Base-by-base conservation (phyloP, 768 basidiomycete genomes). In the Brasilioporus rufonigricans region DNA sequence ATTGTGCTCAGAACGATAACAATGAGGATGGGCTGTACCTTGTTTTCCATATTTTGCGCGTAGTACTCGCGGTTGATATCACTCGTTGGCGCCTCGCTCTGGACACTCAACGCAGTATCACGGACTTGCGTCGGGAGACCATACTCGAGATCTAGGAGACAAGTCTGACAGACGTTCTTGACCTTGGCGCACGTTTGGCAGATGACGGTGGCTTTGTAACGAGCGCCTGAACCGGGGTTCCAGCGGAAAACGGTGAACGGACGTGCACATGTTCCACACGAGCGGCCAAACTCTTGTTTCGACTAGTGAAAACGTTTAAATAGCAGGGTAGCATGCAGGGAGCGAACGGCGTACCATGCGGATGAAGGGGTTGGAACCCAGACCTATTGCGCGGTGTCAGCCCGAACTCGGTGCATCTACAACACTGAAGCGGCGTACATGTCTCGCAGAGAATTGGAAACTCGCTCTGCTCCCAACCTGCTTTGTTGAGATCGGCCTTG, bases 231-330 rank as follows among this genome's bases (percentile, higher is more conserved):
- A 43, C 97, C 97, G 2, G 97, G 95, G 66, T 98, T 96, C 97
- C 97, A 99, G 38, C 93, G 89, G 75, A 99, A 99, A 62, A 98
- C 89, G 45, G 92, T 96, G 74, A 95, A 96, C 2, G 93, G 97
- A 23, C 97, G 83, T 3, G 94, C 93, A 68, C 97, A 99, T 50
- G 96, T 96, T 60, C 98, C 98, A 73, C 97, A 99, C 50, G 93
- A 93, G 26, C 89, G 82, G 5, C 94, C 97, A 59, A 90, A 96
- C 67, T 94, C 90, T 81, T 98, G 97, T 74, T 98, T 98, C 7
- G 92, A 93, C 96, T 98, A 87, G 88, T 88, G 90, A 50, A 32
- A 41, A 27, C 5, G 18, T 19, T 0, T 65, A 18, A 61, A 26
- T 19, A 19, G 39, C 46, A 26, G 13, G 27, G 47, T 46, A 38